These are phyloP conservation scores for Ceratobasidium papillatum DNA, from an alignment of 1,284 basidiomycete species.

Conservation along the genomic window DNA sequence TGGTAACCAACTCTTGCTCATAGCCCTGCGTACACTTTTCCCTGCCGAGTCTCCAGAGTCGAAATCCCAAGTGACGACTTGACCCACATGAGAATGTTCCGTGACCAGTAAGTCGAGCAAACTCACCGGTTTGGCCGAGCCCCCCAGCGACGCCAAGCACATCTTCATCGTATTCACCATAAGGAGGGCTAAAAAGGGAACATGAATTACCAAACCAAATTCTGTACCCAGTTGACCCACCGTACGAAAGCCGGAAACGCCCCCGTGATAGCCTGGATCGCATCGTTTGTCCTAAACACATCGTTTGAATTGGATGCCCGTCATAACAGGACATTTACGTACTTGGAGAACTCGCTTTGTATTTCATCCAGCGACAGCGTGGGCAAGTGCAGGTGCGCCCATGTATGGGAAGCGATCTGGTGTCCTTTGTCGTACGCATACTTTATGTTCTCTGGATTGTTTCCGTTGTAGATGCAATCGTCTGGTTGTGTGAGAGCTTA, in stretches of 20 bases:
- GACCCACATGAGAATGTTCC: background rate
- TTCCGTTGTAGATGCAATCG: constrained; percentile 19
- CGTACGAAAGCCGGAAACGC: constrained; percentile 42
- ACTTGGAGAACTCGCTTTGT: constrained; percentile 14
- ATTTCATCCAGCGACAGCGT: background rate
- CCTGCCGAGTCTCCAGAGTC: constrained; percentile 42
- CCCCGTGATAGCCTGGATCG: constrained; percentile 26
- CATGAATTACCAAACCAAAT: background rate
- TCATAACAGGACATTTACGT: background rate
- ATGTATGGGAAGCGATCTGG: constrained; percentile 37
- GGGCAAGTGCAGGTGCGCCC: constrained; percentile 17
- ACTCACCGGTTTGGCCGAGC: constrained; percentile 29
- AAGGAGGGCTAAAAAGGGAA: constrained; percentile 41
- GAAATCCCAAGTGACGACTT: constrained; percentile 44
- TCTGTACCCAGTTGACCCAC: background rate
- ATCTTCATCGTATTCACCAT: constrained; percentile 38
- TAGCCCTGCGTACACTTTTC: constrained; percentile 10
- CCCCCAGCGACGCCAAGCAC: constrained; percentile 25
- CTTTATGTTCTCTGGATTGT: constrained; percentile 20
- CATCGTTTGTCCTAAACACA: constrained; percentile 17
- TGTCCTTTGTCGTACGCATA: constrained; percentile 38
- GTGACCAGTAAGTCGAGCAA: background rate
- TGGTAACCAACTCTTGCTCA: background rate
- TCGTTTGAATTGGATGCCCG: background rate
- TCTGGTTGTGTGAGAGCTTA: background rate